phyloP scores from a whole-genome alignment of 768 basidiomycete species.

The Cystobasidium tubakii region DNA sequence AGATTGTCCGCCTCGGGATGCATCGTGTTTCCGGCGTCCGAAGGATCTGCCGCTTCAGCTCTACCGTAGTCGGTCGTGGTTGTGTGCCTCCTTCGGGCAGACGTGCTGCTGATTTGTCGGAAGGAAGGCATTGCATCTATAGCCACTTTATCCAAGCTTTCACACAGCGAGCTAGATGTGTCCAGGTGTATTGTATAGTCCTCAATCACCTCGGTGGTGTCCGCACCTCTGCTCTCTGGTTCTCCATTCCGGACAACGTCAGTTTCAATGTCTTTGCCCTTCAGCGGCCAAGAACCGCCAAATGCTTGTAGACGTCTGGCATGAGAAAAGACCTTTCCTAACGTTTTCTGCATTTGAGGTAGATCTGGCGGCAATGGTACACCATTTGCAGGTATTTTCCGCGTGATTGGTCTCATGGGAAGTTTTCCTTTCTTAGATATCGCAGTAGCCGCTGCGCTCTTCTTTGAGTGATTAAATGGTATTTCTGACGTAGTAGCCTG shows the following conservation, averaged over 20 bases:
- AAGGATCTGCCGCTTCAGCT: no score
- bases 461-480: background rate
- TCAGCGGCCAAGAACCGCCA: slow-evolving; percentile 1
- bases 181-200: background rate
- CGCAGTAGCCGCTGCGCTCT: background rate
- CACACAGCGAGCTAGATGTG: background rate
- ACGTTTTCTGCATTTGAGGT: background rate
- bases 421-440: background rate
- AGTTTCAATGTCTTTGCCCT: background rate
- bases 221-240: background rate
- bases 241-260: background rate
- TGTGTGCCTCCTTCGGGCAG: no score
- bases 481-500: background rate
- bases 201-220: slow-evolving; percentile 1
- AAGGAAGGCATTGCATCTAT: background rate
- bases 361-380: background rate
- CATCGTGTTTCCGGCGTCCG: no score
- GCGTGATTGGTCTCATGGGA: background rate
- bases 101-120: background rate
- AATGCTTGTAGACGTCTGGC: background rate
- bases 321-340: background rate
- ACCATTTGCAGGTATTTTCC: slow-evolving; percentile 3
- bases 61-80: no score
- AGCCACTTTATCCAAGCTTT: background rate
- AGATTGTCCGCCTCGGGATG: no score